Base-by-base conservation (phyloP, 2,329 filamentous ascomycete genomes). In the Fusarium sp. region DNA sequence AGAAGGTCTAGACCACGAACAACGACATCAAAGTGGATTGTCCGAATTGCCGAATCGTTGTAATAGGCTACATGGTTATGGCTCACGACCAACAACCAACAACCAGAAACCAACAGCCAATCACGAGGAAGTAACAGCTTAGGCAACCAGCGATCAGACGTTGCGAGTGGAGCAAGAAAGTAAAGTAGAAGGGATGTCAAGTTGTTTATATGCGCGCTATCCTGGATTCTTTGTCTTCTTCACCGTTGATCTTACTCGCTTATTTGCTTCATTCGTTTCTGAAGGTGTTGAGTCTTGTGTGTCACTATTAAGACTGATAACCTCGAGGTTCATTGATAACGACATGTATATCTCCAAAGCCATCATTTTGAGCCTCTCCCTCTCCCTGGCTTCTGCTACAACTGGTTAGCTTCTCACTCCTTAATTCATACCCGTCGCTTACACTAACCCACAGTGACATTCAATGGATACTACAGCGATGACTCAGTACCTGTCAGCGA, bases 401-500 rank as follows among this genome's bases (percentile, higher is more conserved):
- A 58, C 48, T 2, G 40, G 48, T 58, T 8, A 28, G 28, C 0
- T 11, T 21, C 16, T 9, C 27, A 25, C 5, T 1, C 40, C 3
- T 9, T 1, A 5, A 8, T 2, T 2, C 1, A 5, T 6, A 1
- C 8, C 18, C 12, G 2, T 12, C n/a, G 3, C 34, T 58, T 5
- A 50, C 11, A 9, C 11, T 1, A 30, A 30, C 28, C 12, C 7
- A 11, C 10, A 53, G 47, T 58, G 11, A 34, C 48, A 28, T 59
- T 54, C 21, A 37, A n/a, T 6, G 48, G 48, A 3, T 43, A 43
- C 14, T 59, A 59, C 18, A 40, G 27, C 3, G 40, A 59, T 11
- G 37, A 54, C 18, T 20, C 28, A 2, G 28, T 16, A 14, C 27
- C 55, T 0, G 7, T 59, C 13, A 23, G 18, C 4, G 55, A 59